Base-by-base conservation (phyloP, 1,284 basidiomycete species). In the Ganoderma resinaceum region DNA sequence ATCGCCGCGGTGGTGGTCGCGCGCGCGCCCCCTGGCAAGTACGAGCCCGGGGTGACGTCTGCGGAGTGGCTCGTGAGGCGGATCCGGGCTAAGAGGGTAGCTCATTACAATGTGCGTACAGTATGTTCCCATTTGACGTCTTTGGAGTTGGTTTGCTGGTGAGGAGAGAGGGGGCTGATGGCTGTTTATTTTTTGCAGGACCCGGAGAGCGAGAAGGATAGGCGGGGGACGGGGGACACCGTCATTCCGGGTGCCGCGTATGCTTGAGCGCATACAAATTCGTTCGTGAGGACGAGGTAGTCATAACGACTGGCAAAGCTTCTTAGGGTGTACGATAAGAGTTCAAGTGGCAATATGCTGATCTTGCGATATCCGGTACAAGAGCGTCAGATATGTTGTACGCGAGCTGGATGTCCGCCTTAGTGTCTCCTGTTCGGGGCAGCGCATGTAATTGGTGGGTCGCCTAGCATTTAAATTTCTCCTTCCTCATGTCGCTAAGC, bases 31-130 rank as follows among this genome's bases (percentile, higher is more conserved):
- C 31, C 42, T 6, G 60, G 61, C 1, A 68, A 61, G 59, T 68
- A 73, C 60, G 55, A 70, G 16, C 71, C 77, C 0, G 69, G 73
- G 12, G 37, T 63, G 35, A 79, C 77, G 1, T 72, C 77, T 18
- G 66, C 68, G 11, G 74, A 76, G 18, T 79, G 78, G 79, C 77
- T 78, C 66, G 70, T 69, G 18, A 63, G 77, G 29, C 68, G 78
- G 37, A 68, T 77, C 61, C 73, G 71, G 72, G 73, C 67, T 73
- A 65, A 72, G 73, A n/a, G 75, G 69, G 62, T 74, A 70, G 43
- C 67, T 70, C 49, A 74, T 26, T 68, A 65, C 59, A 64, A 66
- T 63, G 78, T n/a, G n/a, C n/a, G n/a, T n/a, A n/a, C n/a, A n/a
- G n/a, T 78, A 43, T 18, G 75, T 66, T 3, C 11, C 8, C 0